Evolutionary conservation across 2,329 filamentous ascomycete genomes (phyloP).

Genomic region (Cyphellophora attinorum): DNA sequence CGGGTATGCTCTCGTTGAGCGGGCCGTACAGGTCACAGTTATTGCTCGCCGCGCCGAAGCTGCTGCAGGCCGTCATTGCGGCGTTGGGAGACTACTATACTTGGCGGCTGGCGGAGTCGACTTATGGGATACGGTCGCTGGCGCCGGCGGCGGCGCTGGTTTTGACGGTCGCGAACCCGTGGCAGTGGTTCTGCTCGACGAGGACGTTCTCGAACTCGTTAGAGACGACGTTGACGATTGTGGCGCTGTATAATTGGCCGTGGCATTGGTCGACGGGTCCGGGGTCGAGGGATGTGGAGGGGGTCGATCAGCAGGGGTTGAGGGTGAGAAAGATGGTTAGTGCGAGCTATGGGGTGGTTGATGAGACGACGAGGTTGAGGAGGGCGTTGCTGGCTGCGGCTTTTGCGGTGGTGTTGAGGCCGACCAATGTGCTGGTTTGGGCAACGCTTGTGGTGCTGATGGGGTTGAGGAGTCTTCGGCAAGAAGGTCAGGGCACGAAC

Average conservation of each 20-base stretch:
- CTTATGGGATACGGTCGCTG: constrained; percentile 59
- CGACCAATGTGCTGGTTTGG: constrained; percentile 87
- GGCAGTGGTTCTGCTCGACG: constrained; percentile 95
- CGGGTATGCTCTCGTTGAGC: constrained; percentile 45
- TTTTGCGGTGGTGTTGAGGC: constrained; percentile 72
- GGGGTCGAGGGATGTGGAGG: constrained; percentile 1
- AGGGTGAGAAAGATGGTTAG: constrained; percentile 4
- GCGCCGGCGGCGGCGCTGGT: constrained; percentile 62
- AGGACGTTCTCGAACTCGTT: constrained; percentile 90
- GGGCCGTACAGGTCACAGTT: constrained; percentile 52
- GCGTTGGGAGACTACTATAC: constrained; percentile 76
- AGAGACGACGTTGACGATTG: constrained; percentile 76
- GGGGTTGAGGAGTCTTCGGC: constrained; percentile 3
- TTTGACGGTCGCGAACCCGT: constrained; percentile 67
- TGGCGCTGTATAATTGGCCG: constrained; percentile 75
- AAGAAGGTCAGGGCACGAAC: neutral
- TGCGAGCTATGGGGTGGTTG: constrained; percentile 4
- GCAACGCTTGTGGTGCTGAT: constrained; percentile 43
- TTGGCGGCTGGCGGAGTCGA: constrained; percentile 65
- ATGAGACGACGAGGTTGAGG: constrained; percentile 32
- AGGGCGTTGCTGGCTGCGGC: constrained; percentile 66
- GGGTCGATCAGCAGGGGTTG: constrained; percentile 11
- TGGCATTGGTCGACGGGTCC: constrained; percentile 57
- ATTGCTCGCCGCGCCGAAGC: constrained; percentile 62
- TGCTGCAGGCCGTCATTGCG: constrained; percentile 68